Base-by-base conservation (phyloP, 768 basidiomycete genomes). In the Rhodosporidiobolus sp. region DNA sequence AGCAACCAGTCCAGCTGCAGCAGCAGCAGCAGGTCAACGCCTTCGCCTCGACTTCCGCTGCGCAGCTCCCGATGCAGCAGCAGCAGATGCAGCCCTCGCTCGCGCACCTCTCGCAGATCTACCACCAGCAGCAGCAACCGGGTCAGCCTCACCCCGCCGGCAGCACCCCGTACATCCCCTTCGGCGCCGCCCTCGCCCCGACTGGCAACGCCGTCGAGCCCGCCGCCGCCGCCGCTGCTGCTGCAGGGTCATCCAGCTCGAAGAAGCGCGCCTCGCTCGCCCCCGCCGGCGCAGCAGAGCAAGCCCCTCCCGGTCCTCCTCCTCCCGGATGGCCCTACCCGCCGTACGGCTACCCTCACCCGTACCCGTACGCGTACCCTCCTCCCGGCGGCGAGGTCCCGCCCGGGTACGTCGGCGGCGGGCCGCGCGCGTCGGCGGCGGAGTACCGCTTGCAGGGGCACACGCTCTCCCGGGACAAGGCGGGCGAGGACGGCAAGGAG, bases 201-300 rank as follows among this genome's bases (percentile, higher is more conserved):
- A 32, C 30, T 9, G n/a, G 24, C 54, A n/a, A 4, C 54, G 14
- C 9, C n/a, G 26, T 9, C 54, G 30, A 7, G 9, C 6, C 16
- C 16, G 30, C n/a, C n/a, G n/a, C n/a, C n/a, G n/a, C n/a, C n/a
- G n/a, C n/a, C n/a, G n/a, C n/a, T n/a, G n/a, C n/a, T n/a, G n/a
- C n/a, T n/a, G n/a, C n/a, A n/a, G n/a, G n/a, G n/a, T n/a, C n/a
- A n/a, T 32, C 63, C 57, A 11, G 43, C 50, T 35, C 64, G 20
- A 59, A 64, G 46, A 70, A 75, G 63, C 69, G 69, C 66, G 28
- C 65, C 16, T 45, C 63, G 14, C 19, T 12, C 50, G 52, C 24
- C 14, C 19, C 55, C 30, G 54, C 24, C 4, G 28, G 38, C 22
- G 56, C 49, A 19, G 49, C 20, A 32, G 20, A 5, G 28, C 30